These are phyloP conservation scores for Cystobasidium onofrii DNA, from an alignment of 768 basidiomycete genomes.

Conservation along the genomic window DNA sequence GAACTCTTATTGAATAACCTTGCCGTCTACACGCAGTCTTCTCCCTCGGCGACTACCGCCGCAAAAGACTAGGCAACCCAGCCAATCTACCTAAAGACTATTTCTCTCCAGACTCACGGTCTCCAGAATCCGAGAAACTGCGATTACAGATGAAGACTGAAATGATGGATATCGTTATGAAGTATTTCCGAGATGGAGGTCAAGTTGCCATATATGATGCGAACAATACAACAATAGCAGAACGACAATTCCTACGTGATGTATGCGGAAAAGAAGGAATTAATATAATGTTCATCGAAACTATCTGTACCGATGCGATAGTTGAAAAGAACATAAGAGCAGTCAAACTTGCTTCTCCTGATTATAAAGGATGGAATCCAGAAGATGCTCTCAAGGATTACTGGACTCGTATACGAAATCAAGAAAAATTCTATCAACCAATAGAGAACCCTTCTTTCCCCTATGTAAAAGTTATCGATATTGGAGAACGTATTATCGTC, in stretches of 20 bases:
- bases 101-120: conserved; percentile 64
- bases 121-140: conserved; percentile 62
- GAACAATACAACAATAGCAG: conserved; percentile 71
- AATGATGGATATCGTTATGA: conserved; percentile 81
- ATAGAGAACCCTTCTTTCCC: conserved; percentile 86
- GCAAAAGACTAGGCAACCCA: conserved; percentile 79
- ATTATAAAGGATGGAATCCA: conserved; percentile 80
- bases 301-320: conserved; percentile 56
- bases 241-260: conserved; percentile 64
- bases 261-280: conserved; percentile 85
- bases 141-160: conserved; percentile 65
- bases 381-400: conserved; percentile 89
- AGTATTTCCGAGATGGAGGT: conserved; percentile 73
- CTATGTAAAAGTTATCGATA: conserved; percentile 89
- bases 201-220: conserved; percentile 99
- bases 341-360: neutral
- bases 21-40: conserved; percentile 54
- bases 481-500: conserved; percentile 91
- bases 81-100: conserved; percentile 85
- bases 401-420: conserved; percentile 73
- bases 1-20: neutral
- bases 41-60: conserved; percentile 86
- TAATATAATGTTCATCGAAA: conserved; percentile 60
- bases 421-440: conserved; percentile 80
- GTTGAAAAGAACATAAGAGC: conserved; percentile 54